Evolutionary conservation across 306 rosid species (phyloP).

Genomic region (Inga leiocalycina): DNA sequence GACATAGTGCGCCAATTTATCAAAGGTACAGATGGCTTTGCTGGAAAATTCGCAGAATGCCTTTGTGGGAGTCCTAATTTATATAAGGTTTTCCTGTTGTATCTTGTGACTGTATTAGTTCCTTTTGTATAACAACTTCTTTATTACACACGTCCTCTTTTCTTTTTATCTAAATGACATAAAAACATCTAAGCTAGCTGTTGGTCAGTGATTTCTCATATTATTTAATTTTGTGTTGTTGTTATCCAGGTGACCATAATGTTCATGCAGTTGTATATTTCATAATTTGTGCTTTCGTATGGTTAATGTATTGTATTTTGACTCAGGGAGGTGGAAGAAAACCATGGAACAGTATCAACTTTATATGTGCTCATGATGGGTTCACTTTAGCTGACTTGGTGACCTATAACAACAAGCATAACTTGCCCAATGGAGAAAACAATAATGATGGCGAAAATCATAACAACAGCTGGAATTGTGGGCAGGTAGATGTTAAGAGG

Average conservation of each 20-base stretch:
- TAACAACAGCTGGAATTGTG: slow-evolving; percentile 99
- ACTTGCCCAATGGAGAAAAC: slow-evolving; percentile 86
- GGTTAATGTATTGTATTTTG: slow-evolving; percentile 37
- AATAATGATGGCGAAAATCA: slow-evolving; percentile 97
- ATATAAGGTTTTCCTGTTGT: slow-evolving; percentile 69
- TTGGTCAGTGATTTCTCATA: slow-evolving; percentile 20
- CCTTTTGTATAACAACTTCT: slow-evolving; percentile 3
- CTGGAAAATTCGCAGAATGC: slow-evolving; percentile 93
- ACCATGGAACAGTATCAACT: slow-evolving; percentile 93
- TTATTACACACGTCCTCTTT: slow-evolving; percentile 11
- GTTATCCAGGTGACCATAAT: slow-evolving; percentile 12
- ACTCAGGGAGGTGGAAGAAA: slow-evolving; percentile 85
- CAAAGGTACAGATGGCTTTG: slow-evolving; percentile 92
- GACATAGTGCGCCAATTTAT: slow-evolving; percentile 90
- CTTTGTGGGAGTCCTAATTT: slow-evolving; percentile 96
- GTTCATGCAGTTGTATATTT: slow-evolving; percentile 6
- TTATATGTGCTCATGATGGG: slow-evolving; percentile 91
- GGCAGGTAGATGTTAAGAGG: slow-evolving; percentile 63
- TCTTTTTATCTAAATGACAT: slow-evolving; percentile 5
- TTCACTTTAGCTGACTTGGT: slow-evolving; percentile 95
- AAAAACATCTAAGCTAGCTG: slow-evolving; percentile 19
- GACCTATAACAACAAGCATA: slow-evolving; percentile 81
- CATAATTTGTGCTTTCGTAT: slow-evolving; percentile 25
- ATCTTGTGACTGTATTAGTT: slow-evolving; percentile 31
- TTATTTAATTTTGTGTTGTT: background rate